Conservation (phyloP, 345 rosid genomes). For the Hibiscus trionum region DNA sequence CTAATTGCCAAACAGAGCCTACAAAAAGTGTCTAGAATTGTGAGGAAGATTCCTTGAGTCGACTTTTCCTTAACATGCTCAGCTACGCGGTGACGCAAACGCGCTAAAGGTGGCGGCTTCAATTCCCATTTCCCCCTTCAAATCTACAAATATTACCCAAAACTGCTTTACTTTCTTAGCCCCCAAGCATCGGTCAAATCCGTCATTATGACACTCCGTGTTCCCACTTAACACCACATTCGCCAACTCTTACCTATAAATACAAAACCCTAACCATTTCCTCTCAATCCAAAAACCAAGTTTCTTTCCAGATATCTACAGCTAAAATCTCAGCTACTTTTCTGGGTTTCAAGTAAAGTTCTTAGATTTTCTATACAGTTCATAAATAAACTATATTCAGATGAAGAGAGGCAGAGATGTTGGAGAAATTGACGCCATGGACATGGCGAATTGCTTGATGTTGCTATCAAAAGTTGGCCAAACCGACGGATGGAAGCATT, state of each 20-base stretch:
- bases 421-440: conserved; percentile 23
- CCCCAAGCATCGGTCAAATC: conserved; percentile 13
- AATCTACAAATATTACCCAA: neutral
- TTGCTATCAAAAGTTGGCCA: conserved; percentile 55
- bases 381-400: neutral
- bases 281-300: neutral
- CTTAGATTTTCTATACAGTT: neutral
- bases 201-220: conserved; percentile 8
- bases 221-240: neutral
- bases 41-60: conserved; percentile 7
- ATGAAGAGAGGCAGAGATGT: conserved; percentile 46
- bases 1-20: no score
- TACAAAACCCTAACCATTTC: neutral
- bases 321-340: neutral
- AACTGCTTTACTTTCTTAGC: neutral
- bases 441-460: conserved; percentile 60
- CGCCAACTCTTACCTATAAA: neutral
- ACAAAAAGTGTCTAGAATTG: conserved; percentile 10
- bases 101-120: conserved; percentile 9
- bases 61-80: conserved; percentile 9
- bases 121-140: neutral
- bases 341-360: neutral
- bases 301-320: neutral
- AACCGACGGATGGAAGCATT: conserved; percentile 3
- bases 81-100: conserved; percentile 28